These are phyloP conservation scores for Yamadazyma atmosphaerica DNA, from an alignment of 1,139 yeast genomes.

Conservation along the genomic window DNA sequence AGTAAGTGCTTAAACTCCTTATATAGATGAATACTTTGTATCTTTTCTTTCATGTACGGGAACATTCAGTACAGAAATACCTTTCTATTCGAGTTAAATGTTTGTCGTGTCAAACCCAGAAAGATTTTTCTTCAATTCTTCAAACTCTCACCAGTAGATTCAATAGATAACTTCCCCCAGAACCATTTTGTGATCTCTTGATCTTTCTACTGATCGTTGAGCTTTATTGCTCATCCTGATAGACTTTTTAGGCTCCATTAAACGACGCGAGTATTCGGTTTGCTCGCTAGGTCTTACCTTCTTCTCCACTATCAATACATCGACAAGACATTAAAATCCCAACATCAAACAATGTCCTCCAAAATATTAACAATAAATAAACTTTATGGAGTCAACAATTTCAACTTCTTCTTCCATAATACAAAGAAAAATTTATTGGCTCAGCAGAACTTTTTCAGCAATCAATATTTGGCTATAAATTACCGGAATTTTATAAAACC, in stretches of 20 bases:
- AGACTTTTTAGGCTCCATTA: no score
- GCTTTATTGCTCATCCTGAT: not conserved
- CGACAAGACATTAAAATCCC: no score
- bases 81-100: no score
- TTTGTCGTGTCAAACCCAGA: not conserved
- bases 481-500: constrained; percentile 6
- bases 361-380: constrained; percentile 20
- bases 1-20: not conserved
- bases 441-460: constrained; percentile 38
- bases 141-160: not conserved
- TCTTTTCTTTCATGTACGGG: no score
- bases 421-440: constrained; percentile 30
- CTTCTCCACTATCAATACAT: no score
- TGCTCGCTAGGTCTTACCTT: no score
- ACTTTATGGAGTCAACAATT: constrained; percentile 30
- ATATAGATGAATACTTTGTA: not conserved
- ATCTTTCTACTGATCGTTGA: no score
- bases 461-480: constrained; percentile 25
- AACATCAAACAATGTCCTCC: constrained; percentile 2
- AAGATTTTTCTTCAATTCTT: not conserved
- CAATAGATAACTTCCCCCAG: not conserved
- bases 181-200: not conserved
- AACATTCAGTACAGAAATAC: no score
- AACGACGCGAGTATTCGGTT: no score
- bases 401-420: constrained; percentile 43